phyloP scores from a whole-genome alignment of 2,329 filamentous ascomycete genomes.

The Graphiopsis chlorocephala region DNA sequence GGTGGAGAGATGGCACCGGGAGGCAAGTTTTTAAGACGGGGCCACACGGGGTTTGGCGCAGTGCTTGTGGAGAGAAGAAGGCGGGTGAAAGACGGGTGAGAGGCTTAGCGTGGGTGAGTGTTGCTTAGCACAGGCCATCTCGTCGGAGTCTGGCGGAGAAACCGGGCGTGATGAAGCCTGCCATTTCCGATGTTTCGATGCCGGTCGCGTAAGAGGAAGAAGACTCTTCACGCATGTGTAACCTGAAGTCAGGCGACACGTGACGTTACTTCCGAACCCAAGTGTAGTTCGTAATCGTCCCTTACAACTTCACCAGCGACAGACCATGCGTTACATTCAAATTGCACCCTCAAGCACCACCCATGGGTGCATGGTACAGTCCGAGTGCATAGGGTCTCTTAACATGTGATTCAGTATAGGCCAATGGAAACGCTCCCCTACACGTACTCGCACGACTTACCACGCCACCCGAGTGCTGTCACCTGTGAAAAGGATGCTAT shows the following conservation, averaged over 20 bases:
- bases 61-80: conserved; percentile 7
- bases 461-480: not conserved
- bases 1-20: conserved; percentile 4
- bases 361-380: not conserved
- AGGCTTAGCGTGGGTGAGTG: conserved; percentile 12
- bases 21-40: conserved; percentile 3
- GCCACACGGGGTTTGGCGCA: conserved; percentile 13
- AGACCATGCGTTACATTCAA: not conserved
- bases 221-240: not conserved
- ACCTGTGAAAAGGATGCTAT: not conserved
- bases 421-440: not conserved
- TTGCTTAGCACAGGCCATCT: conserved; percentile 2
- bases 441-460: not conserved
- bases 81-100: conserved; percentile 12
- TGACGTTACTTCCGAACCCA: not conserved
- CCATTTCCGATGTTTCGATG: not conserved
- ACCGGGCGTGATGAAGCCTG: not conserved
- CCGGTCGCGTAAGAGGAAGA: not conserved
- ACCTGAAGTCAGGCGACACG: not conserved
- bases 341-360: not conserved
- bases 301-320: not conserved
- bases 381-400: not conserved
- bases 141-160: not conserved
- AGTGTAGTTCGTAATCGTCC: not conserved
- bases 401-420: not conserved